Base-by-base conservation (phyloP, 75 land plant species). In the Picea glauca region DNA sequence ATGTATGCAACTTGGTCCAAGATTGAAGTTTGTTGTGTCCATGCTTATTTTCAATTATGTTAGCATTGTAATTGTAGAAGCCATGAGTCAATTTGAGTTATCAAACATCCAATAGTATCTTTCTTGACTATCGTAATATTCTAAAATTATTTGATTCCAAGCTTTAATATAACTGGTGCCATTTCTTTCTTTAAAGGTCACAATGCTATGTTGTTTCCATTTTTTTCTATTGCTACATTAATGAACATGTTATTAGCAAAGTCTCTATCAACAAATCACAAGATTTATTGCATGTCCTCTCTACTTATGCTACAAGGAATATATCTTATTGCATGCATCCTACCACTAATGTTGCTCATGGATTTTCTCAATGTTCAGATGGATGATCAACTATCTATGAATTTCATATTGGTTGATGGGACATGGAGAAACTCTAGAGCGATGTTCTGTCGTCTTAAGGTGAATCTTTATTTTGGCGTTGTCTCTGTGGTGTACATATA, bases 401-500 rank as follows among this genome's bases (percentile, higher is more conserved):
- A 96, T 80, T 92, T 94, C 75, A 79, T 96, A 76, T 67, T 96
- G 82, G 81, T 96, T 82, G 99, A 96, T 88, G 99, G 97, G 21
- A 96, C 99, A 60, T 96, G 99, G 99, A 96, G 79, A 78, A 94
- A 94, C 74, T 93, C 99, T n/a, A 86, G 85, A 76, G 94, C 97
- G 58, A 94, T 96, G 99, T 86, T 92, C 72, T 87, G 80, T 61
- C 96, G 97, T 43, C 82, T 96, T 66, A 89, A 96, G 94, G 99
- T 96, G 66, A 43, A 65, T 33, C 21, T 76, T 68, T 68, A 38
- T 68, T 38, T 68, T 8, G 46, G 46, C 46, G 3, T 43, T 43
- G 46, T 43, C 3, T 43, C 5, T 43, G 1, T 43, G 46, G 3
- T 43, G 46, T 43, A 43, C 5, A 43, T 5, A 43, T 43, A 43